A percentile compares a stretch with the other conserved stretches of the same genome.
Evolutionary conservation across 2,329 filamentous ascomycete genomes (phyloP).

Genomic region (Macrophomina pseudophaseolina): DNA sequence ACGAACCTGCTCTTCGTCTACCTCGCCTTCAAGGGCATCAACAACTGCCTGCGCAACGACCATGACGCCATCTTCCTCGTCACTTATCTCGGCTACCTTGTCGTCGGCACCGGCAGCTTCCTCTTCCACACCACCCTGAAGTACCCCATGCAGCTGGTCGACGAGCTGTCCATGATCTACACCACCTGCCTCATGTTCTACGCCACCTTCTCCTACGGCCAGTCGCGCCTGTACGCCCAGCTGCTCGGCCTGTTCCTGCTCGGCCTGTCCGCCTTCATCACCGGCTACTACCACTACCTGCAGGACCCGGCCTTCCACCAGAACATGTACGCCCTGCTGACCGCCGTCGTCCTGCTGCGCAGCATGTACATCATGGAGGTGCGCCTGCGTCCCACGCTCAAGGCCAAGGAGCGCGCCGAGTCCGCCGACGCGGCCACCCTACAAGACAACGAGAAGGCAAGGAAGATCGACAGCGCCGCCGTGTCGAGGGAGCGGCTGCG

Average conservation of each 20-base stretch:
- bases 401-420: constrained; percentile 47
- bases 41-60: constrained; percentile 71
- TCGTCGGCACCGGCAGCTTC: constrained; percentile 67
- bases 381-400: constrained; percentile 63
- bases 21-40: constrained; percentile 75
- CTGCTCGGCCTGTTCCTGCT: constrained; percentile 64
- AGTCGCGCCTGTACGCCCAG: constrained; percentile 56
- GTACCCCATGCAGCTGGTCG: constrained; percentile 74
- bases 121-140: constrained; percentile 68
- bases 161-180: constrained; percentile 75
- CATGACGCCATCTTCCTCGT: constrained; percentile 80
- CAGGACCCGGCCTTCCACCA: constrained; percentile 86
- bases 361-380: constrained; percentile 80
- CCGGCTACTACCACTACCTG: constrained; percentile 78
- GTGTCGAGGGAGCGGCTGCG: constrained; percentile 41
- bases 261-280: constrained; percentile 67
- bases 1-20: constrained; percentile 84
- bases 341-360: constrained; percentile 70
- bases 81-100: constrained; percentile 64
- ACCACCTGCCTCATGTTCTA: constrained; percentile 69
- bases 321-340: constrained; percentile 75
- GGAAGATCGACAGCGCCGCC: background rate
- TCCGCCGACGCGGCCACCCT: constrained; percentile 13
- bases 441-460: background rate
- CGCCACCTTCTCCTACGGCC: constrained; percentile 76